Evolutionary conservation across 2,329 filamentous ascomycete genomes (phyloP), one percentile per base, ranked within the genome.

Genomic region (Xylariaceae sp.): DNA sequence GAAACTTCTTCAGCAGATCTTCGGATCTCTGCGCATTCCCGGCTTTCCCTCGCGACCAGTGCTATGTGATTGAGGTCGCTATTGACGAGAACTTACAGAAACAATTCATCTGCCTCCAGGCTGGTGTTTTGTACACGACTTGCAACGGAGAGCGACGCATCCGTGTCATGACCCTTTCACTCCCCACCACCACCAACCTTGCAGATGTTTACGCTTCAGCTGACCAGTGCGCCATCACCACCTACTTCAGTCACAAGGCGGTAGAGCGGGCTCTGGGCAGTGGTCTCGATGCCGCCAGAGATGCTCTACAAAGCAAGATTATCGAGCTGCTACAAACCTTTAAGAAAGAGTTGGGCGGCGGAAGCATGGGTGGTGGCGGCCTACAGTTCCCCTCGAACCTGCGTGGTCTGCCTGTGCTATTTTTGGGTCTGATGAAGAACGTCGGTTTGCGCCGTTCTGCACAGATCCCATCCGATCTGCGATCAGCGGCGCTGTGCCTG

Each of bases 1-100:
- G 94, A 67, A 99, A 99, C 78, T 99, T 99, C 77, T 99, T 99
- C 82, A 99, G 97, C 79, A 85, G 94, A 67, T 96, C 91, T 73
- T 97, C 92, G 13, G 94, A 99, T 77, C 85, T 99, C 37, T 97
- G 94, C 73, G 94, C 94, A 10, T 99, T 99, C 82, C 94, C 94
- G 1, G 92, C 94, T 0, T 97, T 99, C 80, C 94, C 94, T 37
- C 88, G 94, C 72, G 94, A 99, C 70, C 94, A 99, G 74, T 92
- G 90, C 64, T 97, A 97, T 72, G 94, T 97, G 49, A 93, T 99
- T 17, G 94, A 99, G 75, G 95, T 99, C 57, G 92, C 94, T 11
- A 97, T 99, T 66, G 94, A 99, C 68, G 94, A 99, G 78, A 94
- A 86, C 42, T 81, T 99, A 62, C 90, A 88, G 51, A 96, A 96